Evolutionary conservation across 805 yeast genomes (phyloP), one percentile per base, ranked within the genome.

Genomic region (Wickerhamiella dianesei): DNA sequence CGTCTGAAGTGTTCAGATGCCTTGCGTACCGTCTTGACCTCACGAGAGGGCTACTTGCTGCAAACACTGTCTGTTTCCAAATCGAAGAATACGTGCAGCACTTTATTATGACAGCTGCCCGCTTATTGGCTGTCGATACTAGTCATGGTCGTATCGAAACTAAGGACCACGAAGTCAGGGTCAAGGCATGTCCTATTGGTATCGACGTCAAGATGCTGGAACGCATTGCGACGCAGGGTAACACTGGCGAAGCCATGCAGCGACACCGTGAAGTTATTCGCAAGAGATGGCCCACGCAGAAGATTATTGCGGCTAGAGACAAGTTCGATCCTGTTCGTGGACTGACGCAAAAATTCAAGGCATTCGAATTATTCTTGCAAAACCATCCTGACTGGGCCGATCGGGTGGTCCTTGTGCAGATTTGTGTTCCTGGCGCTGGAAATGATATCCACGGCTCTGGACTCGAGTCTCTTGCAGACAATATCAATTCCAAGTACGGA

Each of bases 11-110:
- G 2, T 92, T 88, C 65, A 73, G 97, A 53, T 88, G 96, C 57
- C 74, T 89, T 51, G 95, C 97, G 1, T 92, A 86, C 57, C 73
- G 98, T 56, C 78, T 76, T 44, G 74, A 74, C 12, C 70, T 92
- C 13, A 67, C 92, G 14, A 71, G 74, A 50, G 98, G 98, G 18
- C 71, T 89, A 66, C 67, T 92, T 25, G 97, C 95, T 12, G 87
- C 97, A 1, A 86, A 85, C 59, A 76, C 82, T 48, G 74, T 92
- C 41, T 79, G 88, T 2, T 88, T 92, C 68, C 98, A 92, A 63
- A 88, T 89, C 9, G 79, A 79, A 22, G 98, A 92, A 63, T 89
- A 88, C 56, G 94, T 87, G 21, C 77, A 95, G 58, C 98, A 92
- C 64, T 92, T 92, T 64, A 67, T 83, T 47, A 96, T 89, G 65